Base-by-base conservation (phyloP, 805 yeast genomes). In the Myxozyma mucilagina region DNA sequence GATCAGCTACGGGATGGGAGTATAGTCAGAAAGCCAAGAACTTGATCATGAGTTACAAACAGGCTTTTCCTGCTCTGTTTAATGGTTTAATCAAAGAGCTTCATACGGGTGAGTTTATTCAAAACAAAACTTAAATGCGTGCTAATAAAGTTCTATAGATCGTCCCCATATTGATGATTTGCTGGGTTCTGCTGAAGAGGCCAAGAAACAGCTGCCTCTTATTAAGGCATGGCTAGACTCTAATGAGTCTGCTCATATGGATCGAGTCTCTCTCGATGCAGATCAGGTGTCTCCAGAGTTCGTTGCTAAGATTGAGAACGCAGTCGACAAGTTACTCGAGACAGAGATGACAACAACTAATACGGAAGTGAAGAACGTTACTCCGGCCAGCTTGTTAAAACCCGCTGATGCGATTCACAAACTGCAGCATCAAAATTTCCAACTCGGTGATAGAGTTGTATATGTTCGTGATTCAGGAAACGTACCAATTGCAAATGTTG, bases 381-480 rank as follows among this genome's bases (percentile, higher is more conserved):
- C 97, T 53, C 82, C 87, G 59, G 84, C 82, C 44, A 97, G 97
- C 0, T 80, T 94, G 34, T 77, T 94, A 61, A 84, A 87, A 67
- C 93, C 97, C 7, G 75, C 82, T 35, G 84, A 81, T 43, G 89
- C 97, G 0, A 83, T 82, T 70, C 86, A 87, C 69, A 79, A 85
- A 65, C 79, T 94, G 67, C 82, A 87, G 58, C 80, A 81, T 44
- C 99, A 94, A 76, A 76, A 79, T 49, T 94, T 94, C 72, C 80
- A 82, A 34, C 79, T 94, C 24, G 99, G 99, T 69, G 97, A 94
- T 71, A 83, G 99, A 63, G 90, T 94, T 35, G 82, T 89, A 29
- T 91, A 89, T 67, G 88, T 90, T 24, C 87, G 87, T 68, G 89
- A 86, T 68, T 84, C 89, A 29, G 98, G 98, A 54, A 90, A 89